Evolutionary conservation across 768 basidiomycete genomes (phyloP), one percentile per base, ranked within the genome.

Genomic region (Mycena chlorophos): DNA sequence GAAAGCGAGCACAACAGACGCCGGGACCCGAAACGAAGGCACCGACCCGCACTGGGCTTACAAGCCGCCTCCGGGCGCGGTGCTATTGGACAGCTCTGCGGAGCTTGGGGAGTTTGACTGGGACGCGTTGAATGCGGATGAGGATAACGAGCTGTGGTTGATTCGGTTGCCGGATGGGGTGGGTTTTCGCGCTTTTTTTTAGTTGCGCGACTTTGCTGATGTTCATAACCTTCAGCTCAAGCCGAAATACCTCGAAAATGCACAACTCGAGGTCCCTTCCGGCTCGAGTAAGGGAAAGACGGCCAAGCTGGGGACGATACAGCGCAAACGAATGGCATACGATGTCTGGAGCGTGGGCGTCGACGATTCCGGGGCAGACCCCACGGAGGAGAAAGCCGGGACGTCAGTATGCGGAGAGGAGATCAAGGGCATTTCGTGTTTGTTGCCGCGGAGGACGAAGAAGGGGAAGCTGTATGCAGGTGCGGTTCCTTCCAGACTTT

Each of bases 131-230:
- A 75, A 80, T 12, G 64, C 76, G 2, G 69, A 79, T 48, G 77
- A 86, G 25, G 80, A 89, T 55, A 63, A 82, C 10, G 88, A 91
- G 61, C 62, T 91, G 8, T 90, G 88, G 82, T 70, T 89, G 13
- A 78, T 91, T 30, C 80, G 89, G 12, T 79, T 84, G 16, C 89
- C 89, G 22, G 82, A 85, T 13, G 77, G 77, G 34, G 89, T 90
- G 65, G 56, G 86, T 73, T 14, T 20, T 25, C n/a, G 22, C 40
- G 19, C 30, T 22, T 30, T 47, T 20, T n/a, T 26, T 52, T 16
- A 31, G 47, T 42, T n/a, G 31, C 13, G 48, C 22, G 5, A 48
- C 42, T 26, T 17, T 19, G 31, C 51, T 3, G 13, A 56, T 31
- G 14, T 55, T 38, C 55, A 51, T 12, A 25, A 14, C 6, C 17